Evolutionary conservation across 345 rosid genomes (phyloP).

Genomic region (Raphanus sativus): DNA sequence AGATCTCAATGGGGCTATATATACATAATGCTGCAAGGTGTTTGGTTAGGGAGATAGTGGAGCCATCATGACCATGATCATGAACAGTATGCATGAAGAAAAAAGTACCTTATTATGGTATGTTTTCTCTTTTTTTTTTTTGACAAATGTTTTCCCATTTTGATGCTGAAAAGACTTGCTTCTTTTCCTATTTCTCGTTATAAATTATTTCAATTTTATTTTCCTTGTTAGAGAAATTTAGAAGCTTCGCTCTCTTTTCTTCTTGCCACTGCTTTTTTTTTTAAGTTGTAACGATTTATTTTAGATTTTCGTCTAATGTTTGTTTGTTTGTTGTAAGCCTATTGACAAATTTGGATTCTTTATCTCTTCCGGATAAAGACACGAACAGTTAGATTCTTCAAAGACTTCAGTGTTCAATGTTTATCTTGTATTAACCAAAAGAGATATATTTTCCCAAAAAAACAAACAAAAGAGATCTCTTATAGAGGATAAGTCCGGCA

Average conservation of each 20-base stretch:
- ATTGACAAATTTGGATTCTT: slow-evolving; percentile 19
- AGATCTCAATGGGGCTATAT: slow-evolving; percentile 32
- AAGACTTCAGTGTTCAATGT: slow-evolving; percentile 20
- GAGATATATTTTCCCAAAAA: background rate
- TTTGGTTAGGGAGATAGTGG: slow-evolving; percentile 33
- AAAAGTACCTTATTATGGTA: slow-evolving; percentile 17
- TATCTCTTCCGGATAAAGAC: slow-evolving; percentile 16
- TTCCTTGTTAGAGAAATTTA: background rate
- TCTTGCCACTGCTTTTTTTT: slow-evolving; percentile 10
- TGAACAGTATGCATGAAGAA: slow-evolving; percentile 8
- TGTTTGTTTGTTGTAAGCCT: background rate
- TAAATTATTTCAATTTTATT: background rate
- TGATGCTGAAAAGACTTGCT: slow-evolving; percentile 35
- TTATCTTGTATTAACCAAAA: slow-evolving; percentile 16
- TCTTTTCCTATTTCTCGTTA: background rate
- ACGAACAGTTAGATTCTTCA: slow-evolving; percentile 38
- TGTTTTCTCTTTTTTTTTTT: too few relatives aligned
- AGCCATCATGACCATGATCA: slow-evolving; percentile 28
- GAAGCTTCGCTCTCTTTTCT: slow-evolving; percentile 30
- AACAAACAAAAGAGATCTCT: background rate
- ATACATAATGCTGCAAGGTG: slow-evolving; percentile 31
- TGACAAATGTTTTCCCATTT: too few relatives aligned
- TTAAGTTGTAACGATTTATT: background rate
- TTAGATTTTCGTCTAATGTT: background rate
- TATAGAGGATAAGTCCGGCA: slow-evolving; percentile 33